A percentile compares a stretch with the other conserved stretches of the same genome.
Conservation (phyloP, 108 stramenopile genomes). For the Chaetoceros tenuissimus region DNA sequence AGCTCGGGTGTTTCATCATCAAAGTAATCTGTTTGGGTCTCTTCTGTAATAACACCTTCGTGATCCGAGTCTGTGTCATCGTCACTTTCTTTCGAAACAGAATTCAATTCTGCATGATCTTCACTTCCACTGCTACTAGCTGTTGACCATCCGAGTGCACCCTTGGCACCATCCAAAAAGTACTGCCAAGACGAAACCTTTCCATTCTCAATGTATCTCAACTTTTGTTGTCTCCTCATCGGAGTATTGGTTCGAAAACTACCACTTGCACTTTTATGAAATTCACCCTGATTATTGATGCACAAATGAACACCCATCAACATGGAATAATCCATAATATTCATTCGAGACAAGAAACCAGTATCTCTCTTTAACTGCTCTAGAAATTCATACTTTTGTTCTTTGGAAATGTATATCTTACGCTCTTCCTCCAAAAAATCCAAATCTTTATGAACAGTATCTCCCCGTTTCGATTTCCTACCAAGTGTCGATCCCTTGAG, state of each 20-base stretch:
- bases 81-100: background rate
- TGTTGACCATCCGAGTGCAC: no score
- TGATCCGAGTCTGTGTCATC: slow-evolving; percentile 1
- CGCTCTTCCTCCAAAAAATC: slow-evolving; percentile 36
- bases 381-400: slow-evolving; percentile 35
- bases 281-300: no score
- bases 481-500: slow-evolving; percentile 50
- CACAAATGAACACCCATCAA: slow-evolving; percentile 70
- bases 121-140: no score
- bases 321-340: slow-evolving; percentile 83
- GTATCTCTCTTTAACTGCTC: slow-evolving; percentile 45
- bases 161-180: slow-evolving; percentile 8
- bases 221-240: background rate
- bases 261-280: no score
- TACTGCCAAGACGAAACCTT: no score
- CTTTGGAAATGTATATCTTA: no score
- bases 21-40: no score
- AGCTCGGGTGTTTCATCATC: no score
- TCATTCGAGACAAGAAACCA: slow-evolving; percentile 41
- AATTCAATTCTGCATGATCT: no score
- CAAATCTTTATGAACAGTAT: slow-evolving; percentile 39
- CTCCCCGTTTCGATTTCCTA: slow-evolving; percentile 28
- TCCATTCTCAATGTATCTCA: no score
- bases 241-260: background rate
- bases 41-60: no score